Conservation (phyloP, 352 stramenopile species). For the Phytophthora pseudosyringae region DNA sequence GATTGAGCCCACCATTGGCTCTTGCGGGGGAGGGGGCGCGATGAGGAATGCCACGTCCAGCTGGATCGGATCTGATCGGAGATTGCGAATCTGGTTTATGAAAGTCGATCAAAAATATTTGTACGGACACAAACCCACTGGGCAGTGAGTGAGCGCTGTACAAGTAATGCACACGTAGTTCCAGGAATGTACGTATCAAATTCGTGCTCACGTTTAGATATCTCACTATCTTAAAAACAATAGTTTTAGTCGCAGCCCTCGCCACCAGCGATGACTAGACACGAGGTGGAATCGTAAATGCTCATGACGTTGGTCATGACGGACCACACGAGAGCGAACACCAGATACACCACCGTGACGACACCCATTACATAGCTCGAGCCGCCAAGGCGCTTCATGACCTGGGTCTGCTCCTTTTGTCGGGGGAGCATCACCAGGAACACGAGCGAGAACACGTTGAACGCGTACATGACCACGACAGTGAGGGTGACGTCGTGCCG, state of each 20-base stretch:
- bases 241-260: slow-evolving; percentile 37
- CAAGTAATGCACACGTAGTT: too few species aligned
- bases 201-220: slow-evolving; percentile 12
- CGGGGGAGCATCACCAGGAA: slow-evolving; percentile 64
- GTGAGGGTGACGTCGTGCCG: slow-evolving; percentile 60
- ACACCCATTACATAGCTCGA: slow-evolving; percentile 58
- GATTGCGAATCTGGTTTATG: slow-evolving; percentile 16
- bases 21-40: slow-evolving; percentile 16
- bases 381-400: slow-evolving; percentile 66
- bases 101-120: background rate
- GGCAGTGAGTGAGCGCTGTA: background rate
- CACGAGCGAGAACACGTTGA: slow-evolving; percentile 57
- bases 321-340: slow-evolving; percentile 58
- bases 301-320: slow-evolving; percentile 67
- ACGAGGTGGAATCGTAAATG: slow-evolving; percentile 61
- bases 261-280: slow-evolving; percentile 62
- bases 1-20: slow-evolving; percentile 17
- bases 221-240: slow-evolving; percentile 7
- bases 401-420: slow-evolving; percentile 71
- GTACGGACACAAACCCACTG: background rate
- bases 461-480: slow-evolving; percentile 56
- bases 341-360: slow-evolving; percentile 48
- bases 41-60: slow-evolving; percentile 18
- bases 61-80: slow-evolving; percentile 12
- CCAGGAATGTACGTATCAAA: background rate